Conservation (phyloP, 148 eudicot species). For the Hydrangea macrophylla region DNA sequence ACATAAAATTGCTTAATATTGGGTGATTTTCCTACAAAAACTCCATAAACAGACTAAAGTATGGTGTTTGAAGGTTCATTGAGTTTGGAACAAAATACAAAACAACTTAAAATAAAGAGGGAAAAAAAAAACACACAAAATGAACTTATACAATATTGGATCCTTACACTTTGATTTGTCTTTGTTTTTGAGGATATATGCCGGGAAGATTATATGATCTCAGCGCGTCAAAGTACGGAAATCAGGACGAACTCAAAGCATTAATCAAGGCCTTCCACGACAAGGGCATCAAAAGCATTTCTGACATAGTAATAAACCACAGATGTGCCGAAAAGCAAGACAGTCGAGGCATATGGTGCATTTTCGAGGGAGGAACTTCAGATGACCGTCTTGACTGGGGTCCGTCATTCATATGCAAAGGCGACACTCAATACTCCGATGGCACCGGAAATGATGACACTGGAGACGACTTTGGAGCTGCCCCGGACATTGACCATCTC, state of each 20-base stretch:
- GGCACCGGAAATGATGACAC: constrained; percentile 66
- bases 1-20: not conserved
- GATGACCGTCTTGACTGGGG: constrained; percentile 81
- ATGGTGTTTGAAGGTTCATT: not conserved
- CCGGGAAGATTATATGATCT: constrained; percentile 76
- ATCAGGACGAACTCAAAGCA: constrained; percentile 27
- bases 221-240: constrained; percentile 55
- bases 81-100: not conserved
- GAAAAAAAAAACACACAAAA: not conserved
- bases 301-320: constrained; percentile 77
- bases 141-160: not conserved
- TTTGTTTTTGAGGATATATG: constrained; percentile 42
- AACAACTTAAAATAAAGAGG: not conserved
- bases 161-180: too few species aligned
- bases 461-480: constrained; percentile 35
- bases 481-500: constrained; percentile 77
- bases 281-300: constrained; percentile 54
- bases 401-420: constrained; percentile 52
- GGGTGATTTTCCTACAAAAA: not conserved
- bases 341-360: constrained; percentile 54
- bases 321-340: constrained; percentile 45
- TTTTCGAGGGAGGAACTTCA: constrained; percentile 69
- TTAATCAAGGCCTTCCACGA: constrained; percentile 40
- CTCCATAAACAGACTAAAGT: not conserved
- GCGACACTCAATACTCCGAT: constrained; percentile 48